phyloP scores from a whole-genome alignment of 345 rosid species.

The Heritiera littoralis region DNA sequence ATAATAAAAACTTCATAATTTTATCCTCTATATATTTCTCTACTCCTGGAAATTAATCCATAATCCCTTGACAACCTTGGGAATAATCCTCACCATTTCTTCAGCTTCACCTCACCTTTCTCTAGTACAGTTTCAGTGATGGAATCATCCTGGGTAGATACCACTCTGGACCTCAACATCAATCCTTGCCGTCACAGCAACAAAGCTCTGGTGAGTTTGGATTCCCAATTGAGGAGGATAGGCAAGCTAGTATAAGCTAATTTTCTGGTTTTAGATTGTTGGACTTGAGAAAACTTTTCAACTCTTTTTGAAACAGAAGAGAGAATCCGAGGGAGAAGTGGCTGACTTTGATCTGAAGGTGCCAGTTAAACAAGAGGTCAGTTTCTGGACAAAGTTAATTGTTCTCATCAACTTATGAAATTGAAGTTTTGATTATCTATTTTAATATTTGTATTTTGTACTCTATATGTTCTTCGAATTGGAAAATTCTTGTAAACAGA shows the following conservation, averaged over 20 bases:
- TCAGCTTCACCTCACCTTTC: neutral
- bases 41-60: neutral
- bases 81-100: conserved; percentile 11
- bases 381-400: conserved; percentile 24
- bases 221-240: neutral
- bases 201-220: conserved; percentile 47
- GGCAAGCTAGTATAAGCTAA: neutral
- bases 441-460: neutral
- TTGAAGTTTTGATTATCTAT: neutral
- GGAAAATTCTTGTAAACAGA: conserved; percentile 23
- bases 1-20: neutral
- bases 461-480: neutral
- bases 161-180: conserved; percentile 63
- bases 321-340: conserved; percentile 30
- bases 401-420: conserved; percentile 6
- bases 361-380: conserved; percentile 42
- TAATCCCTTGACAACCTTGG: conserved; percentile 24
- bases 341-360: conserved; percentile 23
- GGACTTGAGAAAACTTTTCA: neutral
- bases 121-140: conserved; percentile 14
- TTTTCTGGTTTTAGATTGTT: neutral
- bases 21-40: conserved; percentile 17
- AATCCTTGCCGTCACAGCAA: conserved; percentile 31
- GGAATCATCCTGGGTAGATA: conserved; percentile 47
- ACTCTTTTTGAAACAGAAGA: conserved; percentile 33